Evolutionary conservation across 1,139 yeast genomes (phyloP).

Genomic region (Saccharomyces hybrid): DNA sequence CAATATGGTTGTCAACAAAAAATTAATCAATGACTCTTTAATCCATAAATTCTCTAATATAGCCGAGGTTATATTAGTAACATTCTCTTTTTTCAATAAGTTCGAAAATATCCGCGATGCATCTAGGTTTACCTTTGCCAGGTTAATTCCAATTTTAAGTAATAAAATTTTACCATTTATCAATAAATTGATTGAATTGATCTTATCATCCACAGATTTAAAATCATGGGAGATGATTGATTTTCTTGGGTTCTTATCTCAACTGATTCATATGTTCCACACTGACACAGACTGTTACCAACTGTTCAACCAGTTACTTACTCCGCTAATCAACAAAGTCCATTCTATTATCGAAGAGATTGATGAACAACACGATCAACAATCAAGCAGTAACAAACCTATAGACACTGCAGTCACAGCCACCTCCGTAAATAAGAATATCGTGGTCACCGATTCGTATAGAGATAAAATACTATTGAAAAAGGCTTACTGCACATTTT

Average conservation of each 20-base stretch:
- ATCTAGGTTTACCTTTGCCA: conserved; percentile 76
- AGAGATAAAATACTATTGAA: conserved; percentile 58
- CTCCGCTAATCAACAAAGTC: conserved; percentile 66
- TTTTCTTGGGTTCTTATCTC: conserved; percentile 80
- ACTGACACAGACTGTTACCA: conserved; percentile 62
- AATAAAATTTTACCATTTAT: conserved; percentile 51
- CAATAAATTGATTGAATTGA: conserved; percentile 62
- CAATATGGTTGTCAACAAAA: conserved; percentile 28
- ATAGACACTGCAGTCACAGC: conserved; percentile 5
- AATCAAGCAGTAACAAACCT: conserved; percentile 24
- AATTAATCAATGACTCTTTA: conserved; percentile 25
- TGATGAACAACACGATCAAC: conserved; percentile 34
- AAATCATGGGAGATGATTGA: conserved; percentile 65
- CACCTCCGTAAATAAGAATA: conserved; percentile 25
- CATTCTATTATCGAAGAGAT: conserved; percentile 41
- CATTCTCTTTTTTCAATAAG: conserved; percentile 66
- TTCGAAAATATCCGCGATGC: conserved; percentile 75
- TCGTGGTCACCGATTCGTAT: conserved; percentile 42
- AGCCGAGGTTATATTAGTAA: conserved; percentile 76
- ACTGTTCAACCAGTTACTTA: conserved; percentile 60
- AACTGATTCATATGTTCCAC: conserved; percentile 72
- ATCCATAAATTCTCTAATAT: conserved; percentile 58
- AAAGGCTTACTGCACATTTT: conserved; percentile 60
- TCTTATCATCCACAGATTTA: conserved; percentile 54
- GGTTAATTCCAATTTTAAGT: conserved; percentile 72